phyloP scores from a whole-genome alignment of 73 alveolate species.

The Tetrahymena thermophila region DNA sequence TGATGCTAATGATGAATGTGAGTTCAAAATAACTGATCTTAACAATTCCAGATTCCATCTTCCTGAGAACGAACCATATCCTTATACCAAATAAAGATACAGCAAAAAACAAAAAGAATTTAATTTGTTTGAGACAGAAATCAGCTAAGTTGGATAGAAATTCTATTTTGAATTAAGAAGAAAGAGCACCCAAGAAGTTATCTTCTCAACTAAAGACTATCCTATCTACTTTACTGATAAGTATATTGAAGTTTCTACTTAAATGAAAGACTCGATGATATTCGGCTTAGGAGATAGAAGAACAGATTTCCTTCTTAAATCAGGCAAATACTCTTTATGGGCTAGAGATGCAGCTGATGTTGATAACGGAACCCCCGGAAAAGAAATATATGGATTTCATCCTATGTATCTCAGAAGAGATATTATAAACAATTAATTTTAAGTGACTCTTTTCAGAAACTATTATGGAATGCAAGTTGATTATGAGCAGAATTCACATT shows the following conservation, averaged over 20 bases:
- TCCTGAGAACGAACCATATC: neutral
- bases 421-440: neutral
- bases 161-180: neutral
- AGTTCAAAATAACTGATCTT: neutral
- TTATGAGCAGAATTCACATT: neutral
- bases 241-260: neutral
- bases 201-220: neutral
- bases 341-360: neutral
- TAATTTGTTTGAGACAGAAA: neutral
- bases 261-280: neutral
- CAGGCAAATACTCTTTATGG: slow-evolving; percentile 31
- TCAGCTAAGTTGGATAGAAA: neutral
- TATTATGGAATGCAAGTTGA: slow-evolving; percentile 12
- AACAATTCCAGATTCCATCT: neutral
- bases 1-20: neutral
- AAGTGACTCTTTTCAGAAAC: slow-evolving; percentile 10
- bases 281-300: slow-evolving; percentile 40
- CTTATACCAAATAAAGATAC: neutral
- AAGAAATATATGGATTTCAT: slow-evolving; percentile 16
- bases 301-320: neutral
- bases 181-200: neutral
- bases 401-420: slow-evolving; percentile 9
- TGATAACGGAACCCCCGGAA: slow-evolving; percentile 10
- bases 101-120: neutral
- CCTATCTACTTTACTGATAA: neutral